Evolutionary conservation across 176 grass and related monocot species (phyloP).

Genomic region (Hyparrhenia diplandra): DNA sequence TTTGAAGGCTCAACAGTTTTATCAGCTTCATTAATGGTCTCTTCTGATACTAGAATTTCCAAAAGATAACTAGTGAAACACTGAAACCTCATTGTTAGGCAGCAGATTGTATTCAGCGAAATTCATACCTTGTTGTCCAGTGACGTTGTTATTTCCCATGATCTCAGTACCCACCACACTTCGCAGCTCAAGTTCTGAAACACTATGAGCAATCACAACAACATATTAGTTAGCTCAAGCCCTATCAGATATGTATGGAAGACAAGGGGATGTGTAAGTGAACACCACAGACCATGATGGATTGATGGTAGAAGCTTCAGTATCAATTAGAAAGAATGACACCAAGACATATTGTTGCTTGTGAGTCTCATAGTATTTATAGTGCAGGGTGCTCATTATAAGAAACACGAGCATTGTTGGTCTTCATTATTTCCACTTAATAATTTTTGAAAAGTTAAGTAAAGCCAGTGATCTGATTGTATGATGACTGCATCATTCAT

Average conservation of each 20-base stretch:
- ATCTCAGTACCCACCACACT: constrained; percentile 21
- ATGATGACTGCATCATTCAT: constrained; percentile 23
- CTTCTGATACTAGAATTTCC: constrained; percentile 23
- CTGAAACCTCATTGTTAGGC: background rate
- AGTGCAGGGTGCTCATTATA: constrained; percentile 8
- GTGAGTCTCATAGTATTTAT: constrained; percentile 33
- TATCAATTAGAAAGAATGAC: constrained; percentile 14
- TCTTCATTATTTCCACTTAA: constrained; percentile 5
- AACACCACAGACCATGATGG: constrained; percentile 30
- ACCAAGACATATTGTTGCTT: constrained; percentile 28
- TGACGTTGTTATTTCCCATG: constrained; percentile 53
- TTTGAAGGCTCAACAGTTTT: background rate
- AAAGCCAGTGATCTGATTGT: constrained; percentile 4
- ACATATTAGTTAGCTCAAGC: background rate
- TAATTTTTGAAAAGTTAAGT: constrained; percentile 19
- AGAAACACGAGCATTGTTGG: background rate
- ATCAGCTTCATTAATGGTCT: background rate
- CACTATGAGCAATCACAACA: constrained; percentile 22
- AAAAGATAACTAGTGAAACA: background rate
- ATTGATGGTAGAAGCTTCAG: constrained; percentile 4
- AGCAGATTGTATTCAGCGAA: background rate
- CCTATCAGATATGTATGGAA: background rate
- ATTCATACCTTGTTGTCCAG: constrained; percentile 43
- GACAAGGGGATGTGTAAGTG: background rate
- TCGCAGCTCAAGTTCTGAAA: constrained; percentile 14